phyloP scores from a whole-genome alignment of 2,329 filamentous ascomycete species.

The Ambrosiella cleistominuta region DNA sequence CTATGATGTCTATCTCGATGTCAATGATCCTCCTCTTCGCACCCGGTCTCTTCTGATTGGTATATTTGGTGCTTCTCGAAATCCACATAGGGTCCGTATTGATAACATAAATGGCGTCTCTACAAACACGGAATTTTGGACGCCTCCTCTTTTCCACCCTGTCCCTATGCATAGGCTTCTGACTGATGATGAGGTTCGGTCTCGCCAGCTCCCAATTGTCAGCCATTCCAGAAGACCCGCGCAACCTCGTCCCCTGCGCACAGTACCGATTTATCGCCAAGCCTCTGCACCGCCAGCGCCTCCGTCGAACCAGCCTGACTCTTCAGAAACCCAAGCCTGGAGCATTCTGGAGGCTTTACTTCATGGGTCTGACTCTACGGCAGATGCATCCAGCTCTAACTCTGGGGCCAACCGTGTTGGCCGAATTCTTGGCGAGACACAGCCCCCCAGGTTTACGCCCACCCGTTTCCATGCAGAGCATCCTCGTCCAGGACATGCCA shows the following conservation, averaged over 20 bases:
- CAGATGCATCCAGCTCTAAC: slow-evolving; percentile 15
- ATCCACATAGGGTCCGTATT: neutral
- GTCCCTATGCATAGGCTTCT: neutral
- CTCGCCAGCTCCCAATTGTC: neutral
- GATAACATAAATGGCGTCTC: neutral
- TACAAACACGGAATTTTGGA: neutral
- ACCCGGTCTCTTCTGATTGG: neutral
- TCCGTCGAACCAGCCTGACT: no score
- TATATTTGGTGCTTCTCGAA: neutral
- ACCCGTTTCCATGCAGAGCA: neutral
- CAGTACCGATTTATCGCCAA: no score
- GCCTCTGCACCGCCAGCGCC: no score
- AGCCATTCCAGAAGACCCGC: no score
- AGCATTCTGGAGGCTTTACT: slow-evolving; percentile 75
- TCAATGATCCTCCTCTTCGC: neutral
- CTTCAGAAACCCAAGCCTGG: slow-evolving; percentile 43
- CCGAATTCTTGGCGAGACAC: neutral
- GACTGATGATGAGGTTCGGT: neutral
- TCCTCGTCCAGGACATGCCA: neutral
- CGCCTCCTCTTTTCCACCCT: neutral
- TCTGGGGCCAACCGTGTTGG: neutral
- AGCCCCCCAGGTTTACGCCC: neutral
- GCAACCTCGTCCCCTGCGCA: neutral
- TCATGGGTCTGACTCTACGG: slow-evolving; percentile 25
- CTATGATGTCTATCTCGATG: neutral